Evolutionary conservation across 768 basidiomycete species (phyloP), one percentile per base, ranked within the genome.

Genomic region (Holtermannia corniformis): DNA sequence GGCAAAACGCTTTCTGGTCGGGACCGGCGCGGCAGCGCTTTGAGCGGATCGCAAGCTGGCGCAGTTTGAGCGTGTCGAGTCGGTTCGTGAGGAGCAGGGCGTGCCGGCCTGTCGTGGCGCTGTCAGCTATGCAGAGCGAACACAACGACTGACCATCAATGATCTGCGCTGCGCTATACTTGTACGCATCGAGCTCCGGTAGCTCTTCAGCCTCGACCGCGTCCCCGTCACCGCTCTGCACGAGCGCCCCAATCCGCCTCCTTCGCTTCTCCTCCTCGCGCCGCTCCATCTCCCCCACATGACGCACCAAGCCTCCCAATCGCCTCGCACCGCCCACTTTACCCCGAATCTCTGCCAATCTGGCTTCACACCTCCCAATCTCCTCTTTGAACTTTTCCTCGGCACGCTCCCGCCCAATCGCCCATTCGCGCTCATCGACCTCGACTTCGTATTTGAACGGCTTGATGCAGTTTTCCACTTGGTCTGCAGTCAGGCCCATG

Each of bases 381-480:
- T 99, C 95, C 64, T 81, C 82, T 73, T 88, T 84, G 61, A 93
- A 86, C 60, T 92, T 75, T 50, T 81, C 80, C 51, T 88, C 79
- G 1, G 88, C 81, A 47, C 81, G 76, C 60, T 78, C 79, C 46
- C 92, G 76, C 0, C 95, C 95, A 1, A 76, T 66, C 61, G 88
- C 87, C 95, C 95, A 99, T 71, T 99, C 95, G 41, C 84, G 76
- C 13, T 81, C 79, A 57, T 96, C 91, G 13, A 96, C 85, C 68
- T 99, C 95, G 23, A 97, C 84, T 66, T 97, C 93, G 66, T 95
- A 93, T 76, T 99, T 99, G 80, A 82, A 96, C 24, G 93, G 95
- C 74, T 99, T 99, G 78, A 99, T 96, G 73, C 89, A 93, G 72
- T 97, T 99, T 77, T 99, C 95, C 14, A 99, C 93, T 74, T 97